These are phyloP conservation scores for Symbiodinium natans DNA, from an alignment of 73 alveolate species.

Conservation along the genomic window DNA sequence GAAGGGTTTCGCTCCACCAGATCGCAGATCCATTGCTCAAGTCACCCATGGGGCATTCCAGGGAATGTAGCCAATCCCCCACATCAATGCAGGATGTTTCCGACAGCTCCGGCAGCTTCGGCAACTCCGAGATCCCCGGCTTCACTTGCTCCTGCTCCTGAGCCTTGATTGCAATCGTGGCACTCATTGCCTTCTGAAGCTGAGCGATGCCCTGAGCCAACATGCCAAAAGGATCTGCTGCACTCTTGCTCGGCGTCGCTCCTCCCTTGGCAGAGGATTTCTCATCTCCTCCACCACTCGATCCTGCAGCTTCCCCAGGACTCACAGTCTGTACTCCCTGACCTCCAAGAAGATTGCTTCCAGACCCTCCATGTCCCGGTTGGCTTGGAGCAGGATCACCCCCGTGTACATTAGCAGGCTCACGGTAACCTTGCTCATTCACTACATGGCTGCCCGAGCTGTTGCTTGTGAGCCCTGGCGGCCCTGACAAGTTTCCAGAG, in stretches of 20 bases:
- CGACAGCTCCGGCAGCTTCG: neutral
- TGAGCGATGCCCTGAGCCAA: neutral
- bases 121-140: too few relatives aligned
- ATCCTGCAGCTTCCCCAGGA: neutral
- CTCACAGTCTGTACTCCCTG: neutral
- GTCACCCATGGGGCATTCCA: neutral
- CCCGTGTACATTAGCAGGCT: neutral
- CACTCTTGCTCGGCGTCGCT: too few relatives aligned
- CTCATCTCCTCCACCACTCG: neutral
- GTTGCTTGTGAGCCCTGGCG: too few relatives aligned
- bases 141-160: too few relatives aligned
- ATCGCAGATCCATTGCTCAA: neutral
- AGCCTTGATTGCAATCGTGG: too few relatives aligned
- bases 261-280: too few relatives aligned
- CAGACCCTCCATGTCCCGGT: neutral
- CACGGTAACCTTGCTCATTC: neutral
- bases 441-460: too few relatives aligned
- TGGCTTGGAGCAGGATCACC: neutral
- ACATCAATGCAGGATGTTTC: neutral
- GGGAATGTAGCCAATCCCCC: neutral
- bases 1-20: neutral
- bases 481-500: too few relatives aligned
- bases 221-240: neutral
- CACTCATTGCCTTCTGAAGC: too few relatives aligned
- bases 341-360: neutral